Evolutionary conservation across 768 basidiomycete species (phyloP), one percentile per base, ranked within the genome.

Genomic region (Lentinula aciculospora): DNA sequence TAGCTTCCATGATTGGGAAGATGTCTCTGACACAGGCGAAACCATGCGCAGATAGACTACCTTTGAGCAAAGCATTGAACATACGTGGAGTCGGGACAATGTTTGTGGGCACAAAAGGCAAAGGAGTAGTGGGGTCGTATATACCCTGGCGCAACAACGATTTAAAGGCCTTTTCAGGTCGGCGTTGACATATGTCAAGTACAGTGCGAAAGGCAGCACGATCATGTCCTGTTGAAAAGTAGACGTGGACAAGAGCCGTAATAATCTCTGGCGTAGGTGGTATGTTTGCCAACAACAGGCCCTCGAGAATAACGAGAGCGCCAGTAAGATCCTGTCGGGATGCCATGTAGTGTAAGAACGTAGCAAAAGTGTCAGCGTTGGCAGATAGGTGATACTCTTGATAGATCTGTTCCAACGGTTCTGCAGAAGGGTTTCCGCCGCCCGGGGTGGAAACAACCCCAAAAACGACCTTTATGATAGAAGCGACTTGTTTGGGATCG

Each of bases 61-160:
- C 81, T 50, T 72, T 71, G 12, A 90, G 70, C 19, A 87, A 69
- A 19, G 82, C 75, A 65, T 92, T 90, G 72, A 88, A 81, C 27
- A 88, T 69, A 53, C 76, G 71, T 36, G 72, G 68, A 6, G 75
- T 76, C 32, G 77, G 77, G 13, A 61, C 60, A 27, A 81, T 64
- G 34, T 60, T 63, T 2, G 70, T 57, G 4, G 67, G 63, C 31
- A 68, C 62, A 53, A 71, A 69, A 25, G 74, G 72, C 23, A 73
- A 62, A 66, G 42, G 15, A 70, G 56, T 47, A 61, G 54, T 23
- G 68, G 46, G 47, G 73, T 74, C 29, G 71, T 50, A 40, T 61
- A 54, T 40, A 23, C 42, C 50, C 6, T 48, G 29, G 5, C 54
- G 27, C 3, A 36, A 47, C 46, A 62, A 32, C 15, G 46, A 44